These are phyloP conservation scores for Macaranga tanarius DNA, from an alignment of 441 rosid genomes.

Conservation along the genomic window DNA sequence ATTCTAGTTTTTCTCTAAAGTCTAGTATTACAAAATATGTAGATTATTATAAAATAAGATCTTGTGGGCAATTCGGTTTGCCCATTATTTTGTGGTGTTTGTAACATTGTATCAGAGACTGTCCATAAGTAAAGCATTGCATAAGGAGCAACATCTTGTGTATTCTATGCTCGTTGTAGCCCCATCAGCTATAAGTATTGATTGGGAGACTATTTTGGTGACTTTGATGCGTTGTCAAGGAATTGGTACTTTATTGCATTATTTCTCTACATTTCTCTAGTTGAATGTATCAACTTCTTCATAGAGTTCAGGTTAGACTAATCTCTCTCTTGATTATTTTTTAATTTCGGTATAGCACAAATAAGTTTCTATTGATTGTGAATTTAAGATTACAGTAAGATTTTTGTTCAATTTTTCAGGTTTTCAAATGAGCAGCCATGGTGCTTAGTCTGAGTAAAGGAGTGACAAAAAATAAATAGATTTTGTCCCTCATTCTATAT, in stretches of 20 bases:
- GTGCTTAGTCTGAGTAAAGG: conserved; percentile 45
- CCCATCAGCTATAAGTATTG: conserved; percentile 87
- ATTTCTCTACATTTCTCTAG: conserved; percentile 71
- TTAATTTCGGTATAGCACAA: too few species aligned
- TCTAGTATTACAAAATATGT: conserved; percentile 76
- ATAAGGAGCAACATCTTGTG: conserved; percentile 87
- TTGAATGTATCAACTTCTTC: conserved; percentile 80
- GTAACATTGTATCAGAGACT: conserved; percentile 81
- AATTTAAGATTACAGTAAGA: too few species aligned
- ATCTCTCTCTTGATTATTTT: not conserved
- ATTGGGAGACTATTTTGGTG: conserved; percentile 74
- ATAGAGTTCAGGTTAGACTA: conserved; percentile 68
- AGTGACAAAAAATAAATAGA: not conserved
- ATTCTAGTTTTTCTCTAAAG: conserved; percentile 72
- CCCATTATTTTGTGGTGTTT: conserved; percentile 77
- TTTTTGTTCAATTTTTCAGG: conserved; percentile 44
- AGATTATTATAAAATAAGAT: too few species aligned
- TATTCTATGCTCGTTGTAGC: conserved; percentile 96
- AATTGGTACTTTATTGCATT: conserved; percentile 80
- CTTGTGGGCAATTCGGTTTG: conserved; percentile 86
- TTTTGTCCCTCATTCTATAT: not conserved
- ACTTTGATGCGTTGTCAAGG: conserved; percentile 72
- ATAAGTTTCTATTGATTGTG: too few species aligned
- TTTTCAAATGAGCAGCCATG: conserved; percentile 54
- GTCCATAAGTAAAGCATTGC: conserved; percentile 84